Evolutionary conservation across 164 flowering plant genomes (phyloP), one percentile per base, ranked within the genome.

Genomic region (Akebia trifoliata): DNA sequence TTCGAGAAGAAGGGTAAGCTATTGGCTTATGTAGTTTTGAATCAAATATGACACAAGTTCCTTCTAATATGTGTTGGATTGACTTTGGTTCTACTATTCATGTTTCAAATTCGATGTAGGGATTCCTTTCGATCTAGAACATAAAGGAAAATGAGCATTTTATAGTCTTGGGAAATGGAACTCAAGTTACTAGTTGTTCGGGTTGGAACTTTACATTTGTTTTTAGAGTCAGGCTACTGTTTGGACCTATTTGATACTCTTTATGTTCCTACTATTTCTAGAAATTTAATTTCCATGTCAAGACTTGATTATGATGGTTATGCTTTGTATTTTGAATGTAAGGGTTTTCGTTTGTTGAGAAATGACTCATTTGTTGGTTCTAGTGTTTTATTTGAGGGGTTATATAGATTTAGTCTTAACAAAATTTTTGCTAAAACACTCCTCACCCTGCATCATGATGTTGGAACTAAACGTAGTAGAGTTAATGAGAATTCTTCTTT

Each of bases 21-120:
- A 9, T 40, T 25, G 1, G 4, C 3, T 42, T 25, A 4, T 14
- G 47, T 56, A 11, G 47, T 26, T 62, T 53, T 26, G 40, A 64
- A 56, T 57, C 67, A 6, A 46, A 54, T 56, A n/a, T 56, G 2
- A 36, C 15, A 47, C 21, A 55, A 43, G 28, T 47, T 43, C 49
- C 40, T 47, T 32, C 11, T 35, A 46, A 54, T 47, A 38, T 39
- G 21, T 37, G 60, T 47, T 63, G 54, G 54, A 8, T 54, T 54
- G 59, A 56, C n/a, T 21, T 22, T 14, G 59, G 32, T 22, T 15
- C 42, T 46, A 45, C 48, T 40, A 50, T 14, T 51, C 62, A 64
- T 57, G 44, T 64, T 37, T 40, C 51, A 1, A 40, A 64, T 39
- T 4, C 20, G 2, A 42, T 38, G 37, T 51, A 64, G 51, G 51